Conservation (phyloP, 2,329 filamentous ascomycete genomes). For the Arthrinium phaeospermum region DNA sequence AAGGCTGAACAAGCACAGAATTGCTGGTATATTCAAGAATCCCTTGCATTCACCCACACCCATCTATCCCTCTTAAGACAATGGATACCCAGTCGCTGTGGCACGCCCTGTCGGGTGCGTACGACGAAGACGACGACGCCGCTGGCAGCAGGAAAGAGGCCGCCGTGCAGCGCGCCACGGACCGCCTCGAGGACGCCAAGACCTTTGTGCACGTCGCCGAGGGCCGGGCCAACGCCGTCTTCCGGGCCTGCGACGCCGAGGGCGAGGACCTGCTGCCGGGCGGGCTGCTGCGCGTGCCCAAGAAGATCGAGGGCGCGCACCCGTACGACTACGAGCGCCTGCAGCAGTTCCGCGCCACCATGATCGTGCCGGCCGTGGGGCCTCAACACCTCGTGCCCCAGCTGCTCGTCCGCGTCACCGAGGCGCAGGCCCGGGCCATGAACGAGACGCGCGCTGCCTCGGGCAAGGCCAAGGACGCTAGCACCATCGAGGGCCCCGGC, state of each 20-base stretch:
- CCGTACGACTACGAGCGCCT: conserved; percentile 49
- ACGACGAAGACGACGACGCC: conserved; percentile 2
- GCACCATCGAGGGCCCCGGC: conserved; percentile 55
- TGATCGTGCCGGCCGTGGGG: conserved; percentile 57
- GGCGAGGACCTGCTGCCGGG: conserved; percentile 45
- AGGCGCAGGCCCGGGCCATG: conserved; percentile 57
- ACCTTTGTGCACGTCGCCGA: conserved; percentile 60
- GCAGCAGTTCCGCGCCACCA: conserved; percentile 54
- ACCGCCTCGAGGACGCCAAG: conserved; percentile 28
- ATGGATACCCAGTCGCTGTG: conserved; percentile 17
- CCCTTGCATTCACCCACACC: no score
- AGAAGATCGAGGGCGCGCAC: conserved; percentile 55
- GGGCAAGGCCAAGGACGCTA: conserved; percentile 32
- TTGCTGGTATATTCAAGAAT: not conserved
- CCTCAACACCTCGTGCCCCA: conserved; percentile 40
- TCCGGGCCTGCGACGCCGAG: conserved; percentile 54
- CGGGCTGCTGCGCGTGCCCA: conserved; percentile 66
- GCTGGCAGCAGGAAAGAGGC: not conserved
- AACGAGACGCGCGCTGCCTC: conserved; percentile 55
- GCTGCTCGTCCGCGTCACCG: conserved; percentile 34
- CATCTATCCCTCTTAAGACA: no score
- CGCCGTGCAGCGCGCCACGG: not conserved
- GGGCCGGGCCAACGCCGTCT: conserved; percentile 80
- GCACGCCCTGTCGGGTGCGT: conserved; percentile 7
- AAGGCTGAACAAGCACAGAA: not conserved